A percentile compares a stretch with the other conserved stretches of the same genome.
Evolutionary conservation across 2,329 filamentous ascomycete genomes (phyloP).

Genomic region (Aureobasidium subglaciale): DNA sequence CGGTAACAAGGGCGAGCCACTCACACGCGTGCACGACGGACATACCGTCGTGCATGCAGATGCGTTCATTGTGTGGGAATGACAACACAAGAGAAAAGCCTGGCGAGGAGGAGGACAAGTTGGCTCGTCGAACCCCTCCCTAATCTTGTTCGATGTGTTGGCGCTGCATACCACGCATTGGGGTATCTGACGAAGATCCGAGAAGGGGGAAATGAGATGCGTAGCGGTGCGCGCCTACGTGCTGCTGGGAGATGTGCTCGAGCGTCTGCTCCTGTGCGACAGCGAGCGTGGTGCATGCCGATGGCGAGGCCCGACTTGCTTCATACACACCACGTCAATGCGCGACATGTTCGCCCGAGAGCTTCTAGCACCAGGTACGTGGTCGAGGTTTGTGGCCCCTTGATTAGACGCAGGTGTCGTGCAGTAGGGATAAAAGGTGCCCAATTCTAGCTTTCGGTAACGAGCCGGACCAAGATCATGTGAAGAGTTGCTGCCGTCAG

Average conservation of each 20-base stretch:
- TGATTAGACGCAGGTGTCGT: conserved; percentile 5
- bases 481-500: background rate
- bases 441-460: conserved; percentile 9
- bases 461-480: conserved; percentile 13
- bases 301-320: conserved; percentile 5
- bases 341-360: conserved; percentile 6
- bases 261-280: conserved; percentile 12
- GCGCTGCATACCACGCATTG: conserved; percentile 12
- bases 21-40: conserved; percentile 11
- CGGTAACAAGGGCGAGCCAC: conserved; percentile 7
- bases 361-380: conserved; percentile 13
- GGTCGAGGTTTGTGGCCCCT: conserved; percentile 2
- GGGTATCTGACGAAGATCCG: conserved; percentile 6
- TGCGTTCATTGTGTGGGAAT: conserved; percentile 8
- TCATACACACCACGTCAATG: conserved; percentile 3
- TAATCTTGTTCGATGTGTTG: conserved; percentile 14
- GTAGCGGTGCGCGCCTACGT: background rate
- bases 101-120: background rate
- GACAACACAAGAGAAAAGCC: conserved; percentile 3
- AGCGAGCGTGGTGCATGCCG: conserved; percentile 14
- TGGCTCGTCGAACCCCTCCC: conserved; percentile 3
- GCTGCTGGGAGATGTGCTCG: conserved; percentile 4
- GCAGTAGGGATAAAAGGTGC: background rate
- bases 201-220: conserved; percentile 8
- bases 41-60: conserved; percentile 15